Conservation (phyloP, 2,329 filamentous ascomycete genomes). For the Arthrobotrys musiformis region DNA sequence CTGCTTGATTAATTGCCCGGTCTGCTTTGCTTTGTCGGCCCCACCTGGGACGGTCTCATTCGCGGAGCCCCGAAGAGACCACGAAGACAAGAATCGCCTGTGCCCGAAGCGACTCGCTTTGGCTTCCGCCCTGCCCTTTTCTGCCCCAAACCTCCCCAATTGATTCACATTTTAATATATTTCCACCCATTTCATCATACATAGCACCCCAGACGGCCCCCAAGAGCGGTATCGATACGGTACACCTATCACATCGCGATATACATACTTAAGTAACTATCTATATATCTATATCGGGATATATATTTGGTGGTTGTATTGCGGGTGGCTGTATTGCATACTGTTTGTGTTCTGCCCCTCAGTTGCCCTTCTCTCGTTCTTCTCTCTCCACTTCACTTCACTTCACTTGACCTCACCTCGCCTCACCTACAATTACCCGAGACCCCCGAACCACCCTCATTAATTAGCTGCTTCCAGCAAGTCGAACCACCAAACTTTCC, state of each 20-base stretch:
- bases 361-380: not conserved
- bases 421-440: constrained; percentile 18
- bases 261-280: no score
- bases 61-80: constrained; percentile 21
- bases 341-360: constrained; percentile 5
- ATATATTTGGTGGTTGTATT: no score
- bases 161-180: no score
- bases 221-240: no score
- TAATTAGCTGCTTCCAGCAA: constrained; percentile 43
- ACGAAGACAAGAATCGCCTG: constrained; percentile 21
- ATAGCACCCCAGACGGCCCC: no score
- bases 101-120: constrained; percentile 11
- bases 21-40: not conserved
- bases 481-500: constrained; percentile 24
- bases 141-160: constrained; percentile 2
- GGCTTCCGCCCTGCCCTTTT: not conserved
- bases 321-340: not conserved
- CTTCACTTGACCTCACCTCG: not conserved
- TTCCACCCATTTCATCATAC: no score
- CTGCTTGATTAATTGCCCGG: not conserved
- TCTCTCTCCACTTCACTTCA: constrained; percentile 3
- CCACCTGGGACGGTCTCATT: constrained; percentile 21
- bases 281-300: no score
- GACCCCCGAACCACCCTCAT: constrained; percentile 45
- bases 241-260: no score